phyloP scores from a whole-genome alignment of 2,329 filamentous ascomycete genomes.

The Claviceps sp. region DNA sequence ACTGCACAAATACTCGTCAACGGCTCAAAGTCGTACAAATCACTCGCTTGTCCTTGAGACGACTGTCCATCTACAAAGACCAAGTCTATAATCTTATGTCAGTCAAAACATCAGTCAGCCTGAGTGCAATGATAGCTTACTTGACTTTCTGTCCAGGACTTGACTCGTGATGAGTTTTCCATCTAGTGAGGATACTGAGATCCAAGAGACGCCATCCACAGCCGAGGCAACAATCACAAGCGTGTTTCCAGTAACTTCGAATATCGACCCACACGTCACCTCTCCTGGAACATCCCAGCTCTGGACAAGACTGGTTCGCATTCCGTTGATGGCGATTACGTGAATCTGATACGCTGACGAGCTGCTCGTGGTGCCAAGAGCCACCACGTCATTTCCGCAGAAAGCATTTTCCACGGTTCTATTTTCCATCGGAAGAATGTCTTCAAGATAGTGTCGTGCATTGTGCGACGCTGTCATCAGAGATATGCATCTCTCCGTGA shows the following conservation, averaged over 20 bases:
- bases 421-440: slow-evolving; percentile 13
- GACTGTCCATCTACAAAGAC: background rate
- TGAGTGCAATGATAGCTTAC: background rate
- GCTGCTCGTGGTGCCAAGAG: slow-evolving; percentile 28
- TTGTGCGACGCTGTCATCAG: slow-evolving; percentile 22
- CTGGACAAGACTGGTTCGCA: slow-evolving; percentile 14
- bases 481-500: slow-evolving; percentile 36
- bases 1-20: slow-evolving; percentile 32
- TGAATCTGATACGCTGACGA: slow-evolving; percentile 24
- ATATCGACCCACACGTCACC: slow-evolving; percentile 33
- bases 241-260: slow-evolving; percentile 12
- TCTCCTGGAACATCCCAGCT: slow-evolving; percentile 29
- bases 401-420: slow-evolving; percentile 29
- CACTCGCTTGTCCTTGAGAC: background rate
- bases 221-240: slow-evolving; percentile 23
- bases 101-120: background rate
- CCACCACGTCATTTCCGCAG: slow-evolving; percentile 23
- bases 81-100: background rate
- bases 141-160: slow-evolving; percentile 1
- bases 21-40: slow-evolving; percentile 19
- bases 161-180: slow-evolving; percentile 11
- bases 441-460: slow-evolving; percentile 20
- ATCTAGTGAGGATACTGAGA: slow-evolving; percentile 19
- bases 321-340: slow-evolving; percentile 22
- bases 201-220: slow-evolving; percentile 16